A percentile compares a stretch with the other conserved stretches of the same genome.
phyloP scores from a whole-genome alignment of 2,329 filamentous ascomycete species.

The Ceratocystis smalleyi region DNA sequence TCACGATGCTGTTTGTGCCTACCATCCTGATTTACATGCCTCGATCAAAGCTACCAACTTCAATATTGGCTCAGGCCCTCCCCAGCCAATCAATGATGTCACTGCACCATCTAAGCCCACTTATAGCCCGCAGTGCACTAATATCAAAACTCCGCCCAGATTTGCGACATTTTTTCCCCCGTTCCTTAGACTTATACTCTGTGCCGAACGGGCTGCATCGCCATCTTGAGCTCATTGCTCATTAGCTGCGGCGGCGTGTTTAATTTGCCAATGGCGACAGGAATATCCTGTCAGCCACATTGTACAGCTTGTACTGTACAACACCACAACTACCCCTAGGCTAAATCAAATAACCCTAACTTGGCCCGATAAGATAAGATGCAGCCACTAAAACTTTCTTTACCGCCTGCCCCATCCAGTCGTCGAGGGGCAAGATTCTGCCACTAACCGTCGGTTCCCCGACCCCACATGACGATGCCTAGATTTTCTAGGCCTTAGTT shows the following conservation, averaged over 20 bases:
- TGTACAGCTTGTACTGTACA: neutral
- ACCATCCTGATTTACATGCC: too few species aligned
- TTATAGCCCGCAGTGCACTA: neutral
- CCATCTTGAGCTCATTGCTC: neutral
- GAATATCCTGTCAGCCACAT: too few species aligned
- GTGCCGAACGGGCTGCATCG: neutral
- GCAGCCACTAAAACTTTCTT: slow-evolving; percentile 6
- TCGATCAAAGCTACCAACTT: too few species aligned
- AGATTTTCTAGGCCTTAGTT: slow-evolving; percentile 10
- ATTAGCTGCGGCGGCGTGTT: neutral
- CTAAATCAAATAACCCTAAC: neutral
- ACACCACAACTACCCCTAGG: neutral
- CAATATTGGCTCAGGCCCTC: too few species aligned
- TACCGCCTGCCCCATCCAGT: slow-evolving; percentile 4
- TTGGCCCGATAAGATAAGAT: neutral
- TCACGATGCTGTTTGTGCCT: too few species aligned
- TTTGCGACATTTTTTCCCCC: neutral
- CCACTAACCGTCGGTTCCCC: neutral
- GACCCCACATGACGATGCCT: slow-evolving; percentile 16
- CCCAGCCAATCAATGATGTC: slow-evolving; percentile 3
- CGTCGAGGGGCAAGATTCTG: slow-evolving; percentile 9
- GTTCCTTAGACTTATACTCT: neutral
- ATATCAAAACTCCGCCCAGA: neutral
- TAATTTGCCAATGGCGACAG: too few species aligned
- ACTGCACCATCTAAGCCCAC: neutral